phyloP scores from a whole-genome alignment of 306 rosid species.

The Malus sieversii region DNA sequence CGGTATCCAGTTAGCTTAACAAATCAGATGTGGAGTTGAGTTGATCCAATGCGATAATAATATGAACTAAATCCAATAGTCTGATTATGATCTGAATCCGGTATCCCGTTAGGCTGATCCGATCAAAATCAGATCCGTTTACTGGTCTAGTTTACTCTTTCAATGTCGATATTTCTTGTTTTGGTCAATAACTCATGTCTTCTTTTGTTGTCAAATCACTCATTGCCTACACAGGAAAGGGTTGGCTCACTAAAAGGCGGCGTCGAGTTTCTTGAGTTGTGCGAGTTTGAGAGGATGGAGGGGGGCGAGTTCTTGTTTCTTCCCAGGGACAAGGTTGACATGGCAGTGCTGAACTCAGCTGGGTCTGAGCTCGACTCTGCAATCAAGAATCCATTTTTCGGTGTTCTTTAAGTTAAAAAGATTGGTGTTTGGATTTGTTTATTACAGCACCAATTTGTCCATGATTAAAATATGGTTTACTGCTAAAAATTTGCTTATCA shows the following conservation, averaged over 20 bases:
- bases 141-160: background rate
- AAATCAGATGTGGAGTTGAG: too few species aligned
- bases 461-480: too few species aligned
- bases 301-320: slow-evolving; percentile 72
- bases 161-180: background rate
- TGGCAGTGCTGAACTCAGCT: slow-evolving; percentile 67
- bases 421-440: background rate
- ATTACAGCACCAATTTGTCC: background rate
- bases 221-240: slow-evolving; percentile 58
- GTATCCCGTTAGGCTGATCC: too few species aligned
- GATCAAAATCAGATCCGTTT: too few species aligned
- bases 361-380: slow-evolving; percentile 90
- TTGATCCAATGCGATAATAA: too few species aligned
- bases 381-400: slow-evolving; percentile 86
- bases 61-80: too few species aligned
- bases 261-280: slow-evolving; percentile 77
- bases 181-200: background rate
- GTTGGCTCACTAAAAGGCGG: slow-evolving; percentile 83
- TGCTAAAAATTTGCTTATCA: too few species aligned
- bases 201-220: background rate
- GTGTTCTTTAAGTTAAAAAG: slow-evolving; percentile 46
- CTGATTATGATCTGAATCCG: too few species aligned
- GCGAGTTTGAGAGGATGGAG: slow-evolving; percentile 79
- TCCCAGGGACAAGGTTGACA: slow-evolving; percentile 68
- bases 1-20: too few species aligned